Evolutionary conservation across 2,329 filamentous ascomycete genomes (phyloP).

Genomic region (Fusarium decemcellulare): DNA sequence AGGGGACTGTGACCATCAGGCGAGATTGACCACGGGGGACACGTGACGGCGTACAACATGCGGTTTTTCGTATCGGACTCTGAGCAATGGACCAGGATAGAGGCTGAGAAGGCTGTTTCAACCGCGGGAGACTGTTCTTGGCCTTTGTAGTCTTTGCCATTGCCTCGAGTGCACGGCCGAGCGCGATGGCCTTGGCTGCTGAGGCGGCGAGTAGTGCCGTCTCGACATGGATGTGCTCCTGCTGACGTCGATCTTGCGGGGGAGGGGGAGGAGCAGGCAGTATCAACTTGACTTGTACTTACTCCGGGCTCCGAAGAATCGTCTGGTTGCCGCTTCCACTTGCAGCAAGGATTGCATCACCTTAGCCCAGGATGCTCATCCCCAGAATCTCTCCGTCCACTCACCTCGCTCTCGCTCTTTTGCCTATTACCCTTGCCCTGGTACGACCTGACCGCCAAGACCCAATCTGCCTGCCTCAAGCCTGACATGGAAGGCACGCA

Average conservation of each 20-base stretch:
- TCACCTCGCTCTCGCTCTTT: not conserved
- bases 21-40: not conserved
- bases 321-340: not conserved
- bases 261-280: not conserved
- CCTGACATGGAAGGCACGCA: not conserved
- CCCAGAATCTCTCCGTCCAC: not conserved
- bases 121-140: not conserved
- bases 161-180: not conserved
- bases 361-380: not conserved
- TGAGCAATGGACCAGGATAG: too few relatives aligned
- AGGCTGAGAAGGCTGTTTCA: not conserved
- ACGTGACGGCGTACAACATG: not conserved
- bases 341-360: not conserved
- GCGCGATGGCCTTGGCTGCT: not conserved
- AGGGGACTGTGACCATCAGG: constrained; percentile 1
- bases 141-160: too few relatives aligned
- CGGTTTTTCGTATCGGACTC: too few relatives aligned
- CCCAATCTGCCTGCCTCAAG: not conserved
- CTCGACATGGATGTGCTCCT: constrained; percentile 11
- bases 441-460: not conserved
- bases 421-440: not conserved
- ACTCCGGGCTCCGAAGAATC: too few relatives aligned
- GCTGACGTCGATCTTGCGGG: constrained; percentile 31
- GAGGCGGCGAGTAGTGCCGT: not conserved
- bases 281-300: too few relatives aligned